These are phyloP conservation scores for Trametes cubensis DNA, from an alignment of 768 basidiomycete genomes.

Conservation along the genomic window DNA sequence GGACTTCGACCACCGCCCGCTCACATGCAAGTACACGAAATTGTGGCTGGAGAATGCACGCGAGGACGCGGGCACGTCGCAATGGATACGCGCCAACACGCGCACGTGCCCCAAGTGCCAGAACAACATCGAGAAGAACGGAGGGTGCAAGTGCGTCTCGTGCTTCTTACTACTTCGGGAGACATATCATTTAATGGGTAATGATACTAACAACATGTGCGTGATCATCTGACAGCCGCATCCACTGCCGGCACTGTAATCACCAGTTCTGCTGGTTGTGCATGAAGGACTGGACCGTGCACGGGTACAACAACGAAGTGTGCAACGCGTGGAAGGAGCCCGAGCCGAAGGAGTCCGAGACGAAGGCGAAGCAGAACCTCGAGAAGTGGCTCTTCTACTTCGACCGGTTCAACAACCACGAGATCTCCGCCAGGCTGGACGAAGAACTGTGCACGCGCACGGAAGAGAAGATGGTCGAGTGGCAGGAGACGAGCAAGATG, in stretches of 20 bases:
- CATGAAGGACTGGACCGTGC: slow-evolving; percentile 59
- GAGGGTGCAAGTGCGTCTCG: slow-evolving; percentile 93
- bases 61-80: slow-evolving; percentile 96
- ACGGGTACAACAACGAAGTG: slow-evolving; percentile 36
- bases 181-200: neutral
- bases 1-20: slow-evolving; percentile 90
- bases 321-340: slow-evolving; percentile 58
- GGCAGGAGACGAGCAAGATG: slow-evolving; percentile 87
- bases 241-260: slow-evolving; percentile 99
- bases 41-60: slow-evolving; percentile 96
- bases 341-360: slow-evolving; percentile 57
- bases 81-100: slow-evolving; percentile 99
- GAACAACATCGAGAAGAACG: slow-evolving; percentile 99
- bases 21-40: slow-evolving; percentile 82
- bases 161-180: neutral
- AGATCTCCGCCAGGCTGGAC: slow-evolving; percentile 94
- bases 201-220: neutral
- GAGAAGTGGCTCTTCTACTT: slow-evolving; percentile 64
- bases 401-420: slow-evolving; percentile 99
- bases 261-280: slow-evolving; percentile 99
- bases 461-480: slow-evolving; percentile 99
- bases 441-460: slow-evolving; percentile 89
- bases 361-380: slow-evolving; percentile 44
- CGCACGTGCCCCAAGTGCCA: slow-evolving; percentile 95
- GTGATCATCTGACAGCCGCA: slow-evolving; percentile 63